These are phyloP conservation scores for Aegilops umbellulata DNA, from an alignment of 176 grass and related monocot species.

Conservation along the genomic window DNA sequence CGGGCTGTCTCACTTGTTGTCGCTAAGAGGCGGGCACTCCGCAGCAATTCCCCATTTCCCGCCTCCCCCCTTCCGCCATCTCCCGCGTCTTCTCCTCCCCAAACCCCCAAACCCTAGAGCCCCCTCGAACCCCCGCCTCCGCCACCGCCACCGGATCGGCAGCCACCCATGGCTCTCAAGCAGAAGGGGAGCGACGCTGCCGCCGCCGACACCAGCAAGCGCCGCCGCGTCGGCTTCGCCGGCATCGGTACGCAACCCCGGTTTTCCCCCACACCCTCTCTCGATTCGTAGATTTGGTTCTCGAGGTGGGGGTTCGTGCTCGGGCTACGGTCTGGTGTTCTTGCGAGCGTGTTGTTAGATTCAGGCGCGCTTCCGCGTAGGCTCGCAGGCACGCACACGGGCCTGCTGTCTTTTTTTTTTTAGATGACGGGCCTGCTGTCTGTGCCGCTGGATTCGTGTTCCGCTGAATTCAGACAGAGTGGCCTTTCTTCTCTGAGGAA, in stretches of 20 bases:
- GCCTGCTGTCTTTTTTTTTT: no score
- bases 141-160: conserved; percentile 3
- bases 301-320: not conserved
- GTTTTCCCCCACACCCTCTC: not conserved
- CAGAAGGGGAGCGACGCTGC: conserved; percentile 47
- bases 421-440: no score
- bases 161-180: conserved; percentile 76
- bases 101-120: conserved; percentile 55
- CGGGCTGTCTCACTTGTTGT: not conserved
- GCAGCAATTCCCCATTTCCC: conserved; percentile 49
- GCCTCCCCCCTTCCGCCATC: not conserved
- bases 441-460: not conserved
- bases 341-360: not conserved
- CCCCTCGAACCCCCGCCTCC: not conserved
- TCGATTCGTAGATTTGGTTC: not conserved
- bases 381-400: not conserved
- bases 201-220: conserved; percentile 65
- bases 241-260: conserved; percentile 40
- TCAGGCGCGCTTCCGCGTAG: not conserved
- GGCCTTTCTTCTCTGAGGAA: not conserved
- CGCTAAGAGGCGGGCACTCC: no score
- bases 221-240: conserved; percentile 80
- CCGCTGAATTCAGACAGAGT: not conserved
- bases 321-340: not conserved
- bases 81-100: conserved; percentile 15